These are phyloP conservation scores for Globisporangium perplexum DNA, from an alignment of 352 stramenopile genomes.

Conservation along the genomic window DNA sequence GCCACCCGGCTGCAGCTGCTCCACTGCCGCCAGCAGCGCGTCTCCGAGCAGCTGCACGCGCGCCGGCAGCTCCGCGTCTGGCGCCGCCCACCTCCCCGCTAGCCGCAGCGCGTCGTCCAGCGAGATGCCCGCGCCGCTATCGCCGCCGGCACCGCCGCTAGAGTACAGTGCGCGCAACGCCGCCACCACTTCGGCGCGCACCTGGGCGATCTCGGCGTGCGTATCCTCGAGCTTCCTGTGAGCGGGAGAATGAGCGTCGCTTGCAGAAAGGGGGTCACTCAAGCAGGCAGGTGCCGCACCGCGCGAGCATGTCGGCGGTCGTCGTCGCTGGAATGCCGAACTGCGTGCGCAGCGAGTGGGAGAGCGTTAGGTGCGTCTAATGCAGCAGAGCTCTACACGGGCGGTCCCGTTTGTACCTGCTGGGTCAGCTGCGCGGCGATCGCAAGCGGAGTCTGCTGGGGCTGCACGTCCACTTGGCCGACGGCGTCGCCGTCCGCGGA, in stretches of 20 bases:
- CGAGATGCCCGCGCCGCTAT: no score
- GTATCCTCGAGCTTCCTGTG: conserved; percentile 64
- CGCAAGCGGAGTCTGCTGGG: no score
- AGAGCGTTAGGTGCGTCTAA: no score
- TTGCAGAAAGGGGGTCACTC: background rate
- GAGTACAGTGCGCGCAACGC: conserved; percentile 63
- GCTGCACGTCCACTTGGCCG: no score
- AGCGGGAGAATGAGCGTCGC: background rate
- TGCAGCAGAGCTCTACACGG: no score
- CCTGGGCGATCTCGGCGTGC: conserved; percentile 49
- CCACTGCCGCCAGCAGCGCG: conserved; percentile 39
- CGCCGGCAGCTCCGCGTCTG: conserved; percentile 32
- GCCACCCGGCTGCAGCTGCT: conserved; percentile 38
- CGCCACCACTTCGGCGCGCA: conserved; percentile 48
- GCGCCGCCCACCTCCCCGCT: conserved; percentile 37
- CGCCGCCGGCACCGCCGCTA: conserved; percentile 24
- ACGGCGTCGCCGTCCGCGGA: no score
- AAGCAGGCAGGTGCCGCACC: conserved; percentile 3
- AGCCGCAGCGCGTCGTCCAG: conserved; percentile 55
- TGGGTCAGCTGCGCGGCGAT: no score
- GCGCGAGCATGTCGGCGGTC: conserved; percentile 18
- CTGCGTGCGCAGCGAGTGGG: no score
- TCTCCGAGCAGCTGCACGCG: conserved; percentile 37
- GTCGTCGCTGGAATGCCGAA: no score
- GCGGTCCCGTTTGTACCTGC: no score